phyloP scores from a whole-genome alignment of 2,329 filamentous ascomycete genomes.

The Colletotrichum echinochloae region DNA sequence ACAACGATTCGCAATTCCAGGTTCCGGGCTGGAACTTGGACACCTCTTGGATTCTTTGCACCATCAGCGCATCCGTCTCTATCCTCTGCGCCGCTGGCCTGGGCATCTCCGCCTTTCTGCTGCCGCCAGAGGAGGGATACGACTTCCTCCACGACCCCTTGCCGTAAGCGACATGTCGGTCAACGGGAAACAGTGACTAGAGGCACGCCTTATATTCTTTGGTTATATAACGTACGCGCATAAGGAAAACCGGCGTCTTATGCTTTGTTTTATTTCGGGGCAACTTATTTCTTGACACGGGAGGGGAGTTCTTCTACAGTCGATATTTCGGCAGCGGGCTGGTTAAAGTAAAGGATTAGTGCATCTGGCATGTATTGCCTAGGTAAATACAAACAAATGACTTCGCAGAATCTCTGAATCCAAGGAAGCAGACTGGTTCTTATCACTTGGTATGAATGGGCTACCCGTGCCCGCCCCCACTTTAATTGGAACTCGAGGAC shows the following conservation, averaged over 20 bases:
- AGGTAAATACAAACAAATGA: slow-evolving; percentile 8
- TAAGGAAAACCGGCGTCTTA: slow-evolving; percentile 21
- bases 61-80: slow-evolving; percentile 65
- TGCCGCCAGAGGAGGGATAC: slow-evolving; percentile 88
- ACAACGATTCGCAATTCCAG: slow-evolving; percentile 86
- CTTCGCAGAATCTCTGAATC: not conserved
- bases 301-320: not conserved
- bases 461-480: no score
- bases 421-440: not conserved
- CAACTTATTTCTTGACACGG: not conserved
- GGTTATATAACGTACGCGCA: slow-evolving; percentile 8
- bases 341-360: not conserved
- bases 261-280: not conserved
- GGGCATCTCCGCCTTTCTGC: slow-evolving; percentile 72
- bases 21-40: slow-evolving; percentile 84
- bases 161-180: slow-evolving; percentile 4
- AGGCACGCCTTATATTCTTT: not conserved
- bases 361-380: slow-evolving; percentile 10
- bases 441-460: not conserved
- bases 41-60: slow-evolving; percentile 80
- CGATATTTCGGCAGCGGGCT: not conserved
- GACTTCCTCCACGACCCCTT: slow-evolving; percentile 70
- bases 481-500: no score
- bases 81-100: slow-evolving; percentile 69
- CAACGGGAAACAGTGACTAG: not conserved